Evolutionary conservation across 768 basidiomycete species (phyloP), one percentile per base, ranked within the genome.

Genomic region (Cystoderma amianthinum): DNA sequence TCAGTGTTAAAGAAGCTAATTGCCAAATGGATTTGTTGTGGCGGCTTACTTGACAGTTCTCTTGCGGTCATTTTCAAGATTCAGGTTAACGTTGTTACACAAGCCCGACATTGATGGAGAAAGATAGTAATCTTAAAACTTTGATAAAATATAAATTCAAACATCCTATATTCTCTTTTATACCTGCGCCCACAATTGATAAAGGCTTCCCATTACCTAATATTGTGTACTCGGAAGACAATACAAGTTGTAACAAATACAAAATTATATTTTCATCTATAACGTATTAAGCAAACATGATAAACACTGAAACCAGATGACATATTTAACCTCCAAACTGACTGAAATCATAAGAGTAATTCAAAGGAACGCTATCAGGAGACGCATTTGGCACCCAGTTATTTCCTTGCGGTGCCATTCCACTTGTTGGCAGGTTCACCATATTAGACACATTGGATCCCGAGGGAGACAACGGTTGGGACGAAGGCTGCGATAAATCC

Each of bases 31-130:
- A n/a, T 15, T 36, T 15, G 34, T 36, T 36, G 34, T 36, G 18
- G 34, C 34, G 34, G 61, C 71, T 36, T 43, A 79, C 78, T 65
- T 69, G 48, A 61, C 62, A 28, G 62, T 55, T 28, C 52, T 57
- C 34, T 63, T 62, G 36, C 59, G 57, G 41, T 49, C 55, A 41
- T 63, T 63, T 46, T 74, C 70, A 38, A 78, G 78, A 56, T 80
- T 81, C 47, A 82, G 62, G 33, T 28, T n/a, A 7, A 81, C 61
- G 48, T 71, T 71, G 48, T 60, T 44, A 82, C 25, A 28, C 25
- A 36, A 36, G n/a, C n/a, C n/a, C n/a, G n/a, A n/a, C n/a, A n/a
- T n/a, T n/a, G n/a, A n/a, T n/a, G n/a, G n/a, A n/a, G n/a, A n/a
- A n/a, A n/a, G n/a, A n/a, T n/a, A n/a, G n/a, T n/a, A n/a, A n/a